phyloP scores from a whole-genome alignment of 768 basidiomycete species.

The Imleria badia region DNA sequence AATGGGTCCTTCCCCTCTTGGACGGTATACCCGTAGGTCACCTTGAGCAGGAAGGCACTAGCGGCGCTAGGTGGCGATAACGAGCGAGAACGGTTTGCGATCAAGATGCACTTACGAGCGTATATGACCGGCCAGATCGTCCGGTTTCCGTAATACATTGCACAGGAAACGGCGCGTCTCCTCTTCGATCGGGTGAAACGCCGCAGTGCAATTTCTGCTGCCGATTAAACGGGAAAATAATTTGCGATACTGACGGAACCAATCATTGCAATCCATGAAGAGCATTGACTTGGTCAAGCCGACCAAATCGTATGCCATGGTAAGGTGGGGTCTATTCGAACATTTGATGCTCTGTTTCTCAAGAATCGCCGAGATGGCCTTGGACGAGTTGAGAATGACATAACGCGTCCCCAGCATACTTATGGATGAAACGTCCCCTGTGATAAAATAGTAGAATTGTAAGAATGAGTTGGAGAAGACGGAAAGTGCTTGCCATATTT shows the following conservation, averaged over 20 bases:
- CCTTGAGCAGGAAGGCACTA: slow-evolving; percentile 33
- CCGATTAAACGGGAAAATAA: slow-evolving; percentile 8
- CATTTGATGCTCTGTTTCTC: slow-evolving; percentile 56
- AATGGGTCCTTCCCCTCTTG: slow-evolving; percentile 37
- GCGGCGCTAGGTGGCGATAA: slow-evolving; percentile 7
- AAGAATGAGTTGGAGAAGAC: neutral
- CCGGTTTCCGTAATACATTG: slow-evolving; percentile 17
- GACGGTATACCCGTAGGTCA: slow-evolving; percentile 42
- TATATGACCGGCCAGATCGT: slow-evolving; percentile 16
- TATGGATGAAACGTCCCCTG: slow-evolving; percentile 20
- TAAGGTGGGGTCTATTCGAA: slow-evolving; percentile 30
- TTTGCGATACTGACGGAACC: slow-evolving; percentile 16
- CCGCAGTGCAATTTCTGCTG: slow-evolving; percentile 1
- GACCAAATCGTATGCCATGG: slow-evolving; percentile 26
- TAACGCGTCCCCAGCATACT: slow-evolving; percentile 45
- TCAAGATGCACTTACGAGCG: slow-evolving; percentile 15
- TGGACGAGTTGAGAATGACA: slow-evolving; percentile 48
- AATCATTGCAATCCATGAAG: slow-evolving; percentile 9
- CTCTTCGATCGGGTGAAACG: slow-evolving; percentile 19
- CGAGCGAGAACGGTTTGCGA: neutral
- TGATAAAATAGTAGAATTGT: slow-evolving; percentile 18
- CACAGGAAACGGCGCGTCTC: slow-evolving; percentile 20
- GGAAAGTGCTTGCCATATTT: slow-evolving; percentile 42
- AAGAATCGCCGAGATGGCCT: slow-evolving; percentile 47
- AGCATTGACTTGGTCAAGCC: neutral